Percentiles rank a stretch among this genome's conserved stretches.
Evolutionary conservation across 305 asterid species (phyloP).

Genomic region (Salvia sclarea): DNA sequence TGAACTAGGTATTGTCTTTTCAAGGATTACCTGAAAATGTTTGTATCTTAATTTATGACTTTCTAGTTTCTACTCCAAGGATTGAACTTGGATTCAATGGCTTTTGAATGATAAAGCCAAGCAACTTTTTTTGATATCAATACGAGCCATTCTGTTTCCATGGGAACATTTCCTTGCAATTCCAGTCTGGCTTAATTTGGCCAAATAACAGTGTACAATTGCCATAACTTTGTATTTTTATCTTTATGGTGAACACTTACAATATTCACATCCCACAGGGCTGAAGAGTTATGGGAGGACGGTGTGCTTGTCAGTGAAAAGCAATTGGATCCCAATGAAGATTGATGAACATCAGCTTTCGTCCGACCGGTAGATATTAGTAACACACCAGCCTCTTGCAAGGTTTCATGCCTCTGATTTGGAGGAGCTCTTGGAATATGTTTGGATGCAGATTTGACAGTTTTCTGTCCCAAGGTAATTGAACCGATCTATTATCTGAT

Average conservation of each 20-base stretch:
- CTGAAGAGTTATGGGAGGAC: constrained; percentile 81
- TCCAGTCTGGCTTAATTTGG: background rate
- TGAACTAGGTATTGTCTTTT: background rate
- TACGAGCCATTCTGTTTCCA: background rate
- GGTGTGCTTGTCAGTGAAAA: constrained; percentile 69
- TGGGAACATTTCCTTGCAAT: background rate
- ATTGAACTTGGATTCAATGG: no score
- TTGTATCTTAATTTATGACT: background rate
- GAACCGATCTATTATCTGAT: background rate
- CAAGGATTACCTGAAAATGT: background rate
- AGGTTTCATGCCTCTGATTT: background rate
- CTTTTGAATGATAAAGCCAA: background rate
- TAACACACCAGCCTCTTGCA: background rate
- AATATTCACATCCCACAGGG: constrained; percentile 39
- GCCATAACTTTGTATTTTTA: background rate
- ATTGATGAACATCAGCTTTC: constrained; percentile 31
- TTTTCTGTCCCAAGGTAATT: background rate
- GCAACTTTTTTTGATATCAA: background rate
- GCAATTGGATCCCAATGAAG: constrained; percentile 57
- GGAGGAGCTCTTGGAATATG: background rate
- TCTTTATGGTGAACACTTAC: background rate
- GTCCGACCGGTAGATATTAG: background rate
- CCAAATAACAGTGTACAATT: background rate
- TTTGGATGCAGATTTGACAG: background rate
- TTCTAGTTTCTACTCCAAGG: background rate